Conservation (phyloP, 345 rosid species). For the Barbarea vulgaris region DNA sequence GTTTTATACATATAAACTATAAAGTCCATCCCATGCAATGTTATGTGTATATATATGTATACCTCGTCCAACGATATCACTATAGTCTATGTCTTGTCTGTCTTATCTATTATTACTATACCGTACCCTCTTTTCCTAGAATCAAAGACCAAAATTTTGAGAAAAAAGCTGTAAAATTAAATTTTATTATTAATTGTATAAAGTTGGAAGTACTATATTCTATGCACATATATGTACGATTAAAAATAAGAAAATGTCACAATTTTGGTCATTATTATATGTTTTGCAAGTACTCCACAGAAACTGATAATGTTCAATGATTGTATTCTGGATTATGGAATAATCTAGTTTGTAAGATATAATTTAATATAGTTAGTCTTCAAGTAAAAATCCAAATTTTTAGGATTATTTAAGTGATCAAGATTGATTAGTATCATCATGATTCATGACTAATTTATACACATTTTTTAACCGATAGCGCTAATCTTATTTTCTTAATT, state of each 20-base stretch:
- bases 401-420: neutral
- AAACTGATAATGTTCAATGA: conserved; percentile 21
- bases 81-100: conserved; percentile 20
- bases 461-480: neutral
- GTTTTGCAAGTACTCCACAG: neutral
- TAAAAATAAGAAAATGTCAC: neutral
- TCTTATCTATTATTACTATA: conserved; percentile 17
- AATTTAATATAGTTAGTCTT: neutral
- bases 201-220: conserved; percentile 27
- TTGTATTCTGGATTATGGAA: conserved; percentile 4
- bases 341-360: neutral
- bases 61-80: conserved; percentile 27
- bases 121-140: conserved; percentile 12
- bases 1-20: neutral
- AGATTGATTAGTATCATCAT: conserved; percentile 11
- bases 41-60: conserved; percentile 15
- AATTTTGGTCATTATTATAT: conserved; percentile 8
- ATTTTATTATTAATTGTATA: neutral
- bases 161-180: neutral
- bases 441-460: neutral
- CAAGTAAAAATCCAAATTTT: neutral
- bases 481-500: neutral
- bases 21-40: conserved; percentile 29
- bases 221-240: neutral
- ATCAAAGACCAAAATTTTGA: conserved; percentile 1